Percentiles rank a stretch among this genome's conserved stretches.
These are phyloP conservation scores for Calonectria pauciramosa DNA, from an alignment of 2,329 filamentous ascomycete species.

Conservation along the genomic window DNA sequence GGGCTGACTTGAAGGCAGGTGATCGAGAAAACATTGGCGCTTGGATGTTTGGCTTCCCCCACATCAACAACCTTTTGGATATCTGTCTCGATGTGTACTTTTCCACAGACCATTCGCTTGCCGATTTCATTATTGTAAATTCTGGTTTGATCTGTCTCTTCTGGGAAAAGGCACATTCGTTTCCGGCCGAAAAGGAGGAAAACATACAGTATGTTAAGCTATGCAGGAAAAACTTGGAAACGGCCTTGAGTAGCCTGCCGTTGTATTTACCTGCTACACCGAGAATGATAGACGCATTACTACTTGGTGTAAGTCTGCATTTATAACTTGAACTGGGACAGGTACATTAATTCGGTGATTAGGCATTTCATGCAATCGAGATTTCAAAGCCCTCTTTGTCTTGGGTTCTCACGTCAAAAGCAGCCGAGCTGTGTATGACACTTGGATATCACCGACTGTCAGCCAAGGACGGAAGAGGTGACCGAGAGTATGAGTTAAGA, in stretches of 20 bases:
- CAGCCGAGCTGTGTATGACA: slow-evolving; percentile 49
- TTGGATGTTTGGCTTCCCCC: slow-evolving; percentile 48
- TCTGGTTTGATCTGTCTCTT: slow-evolving; percentile 48
- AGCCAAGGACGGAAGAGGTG: slow-evolving; percentile 26
- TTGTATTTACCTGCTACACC: slow-evolving; percentile 48
- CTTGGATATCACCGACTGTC: slow-evolving; percentile 42
- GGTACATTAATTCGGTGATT: background rate
- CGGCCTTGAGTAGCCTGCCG: slow-evolving; percentile 47
- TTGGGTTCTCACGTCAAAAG: slow-evolving; percentile 47
- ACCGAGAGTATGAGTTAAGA: slow-evolving; percentile 32
- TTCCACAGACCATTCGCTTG: slow-evolving; percentile 46
- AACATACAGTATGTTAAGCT: slow-evolving; percentile 35
- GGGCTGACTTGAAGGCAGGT: background rate
- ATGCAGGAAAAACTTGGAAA: slow-evolving; percentile 49
- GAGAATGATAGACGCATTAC: slow-evolving; percentile 42
- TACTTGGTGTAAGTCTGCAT: slow-evolving; percentile 34
- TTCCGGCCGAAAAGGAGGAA: slow-evolving; percentile 25
- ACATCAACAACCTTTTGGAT: slow-evolving; percentile 46
- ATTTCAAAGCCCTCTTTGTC: slow-evolving; percentile 49
- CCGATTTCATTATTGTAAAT: slow-evolving; percentile 51
- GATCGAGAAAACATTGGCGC: background rate
- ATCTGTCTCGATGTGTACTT: slow-evolving; percentile 51
- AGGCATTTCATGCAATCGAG: slow-evolving; percentile 50
- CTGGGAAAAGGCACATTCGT: slow-evolving; percentile 32
- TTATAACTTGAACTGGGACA: no score